These are phyloP conservation scores for Boletus reticuloceps DNA, from an alignment of 768 basidiomycete species.

Conservation along the genomic window DNA sequence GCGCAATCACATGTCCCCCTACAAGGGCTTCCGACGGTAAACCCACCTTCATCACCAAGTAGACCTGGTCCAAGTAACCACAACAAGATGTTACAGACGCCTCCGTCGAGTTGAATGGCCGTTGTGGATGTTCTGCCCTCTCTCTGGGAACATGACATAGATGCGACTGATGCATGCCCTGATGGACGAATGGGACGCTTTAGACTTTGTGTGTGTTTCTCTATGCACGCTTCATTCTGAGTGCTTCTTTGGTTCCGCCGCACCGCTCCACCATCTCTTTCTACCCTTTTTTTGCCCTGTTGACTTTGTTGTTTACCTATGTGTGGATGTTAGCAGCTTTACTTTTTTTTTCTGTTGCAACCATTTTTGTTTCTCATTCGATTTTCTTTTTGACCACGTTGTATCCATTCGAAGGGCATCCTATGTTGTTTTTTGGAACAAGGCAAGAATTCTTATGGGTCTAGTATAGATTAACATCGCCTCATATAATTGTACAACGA, in stretches of 20 bases:
- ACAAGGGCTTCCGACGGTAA: conserved; percentile 21
- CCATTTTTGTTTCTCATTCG: neutral
- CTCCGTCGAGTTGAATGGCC: conserved; percentile 16
- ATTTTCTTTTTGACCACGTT: conserved; percentile 5
- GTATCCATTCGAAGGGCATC: conserved; percentile 13
- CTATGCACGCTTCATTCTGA: conserved; percentile 7
- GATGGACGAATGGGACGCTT: conserved; percentile 23
- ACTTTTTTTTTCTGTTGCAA: conserved; percentile 3
- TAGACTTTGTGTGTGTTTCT: conserved; percentile 15
- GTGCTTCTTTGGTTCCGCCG: neutral
- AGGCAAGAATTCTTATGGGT: conserved; percentile 19
- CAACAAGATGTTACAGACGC: conserved; percentile 17
- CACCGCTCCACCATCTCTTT: too few relatives aligned
- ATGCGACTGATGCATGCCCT: conserved; percentile 11
- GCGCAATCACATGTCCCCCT: conserved; percentile 20
- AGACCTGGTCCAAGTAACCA: conserved; percentile 25
- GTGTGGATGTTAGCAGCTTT: conserved; percentile 9
- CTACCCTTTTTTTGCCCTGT: neutral
- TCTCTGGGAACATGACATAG: conserved; percentile 18
- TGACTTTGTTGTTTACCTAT: neutral
- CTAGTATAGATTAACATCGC: conserved; percentile 27
- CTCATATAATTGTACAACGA: conserved; percentile 28
- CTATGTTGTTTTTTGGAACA: conserved; percentile 15
- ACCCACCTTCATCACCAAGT: conserved; percentile 16
- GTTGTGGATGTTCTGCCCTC: conserved; percentile 1